Evolutionary conservation across 768 basidiomycete genomes (phyloP).

Genomic region (Rhodotorula babjevae): DNA sequence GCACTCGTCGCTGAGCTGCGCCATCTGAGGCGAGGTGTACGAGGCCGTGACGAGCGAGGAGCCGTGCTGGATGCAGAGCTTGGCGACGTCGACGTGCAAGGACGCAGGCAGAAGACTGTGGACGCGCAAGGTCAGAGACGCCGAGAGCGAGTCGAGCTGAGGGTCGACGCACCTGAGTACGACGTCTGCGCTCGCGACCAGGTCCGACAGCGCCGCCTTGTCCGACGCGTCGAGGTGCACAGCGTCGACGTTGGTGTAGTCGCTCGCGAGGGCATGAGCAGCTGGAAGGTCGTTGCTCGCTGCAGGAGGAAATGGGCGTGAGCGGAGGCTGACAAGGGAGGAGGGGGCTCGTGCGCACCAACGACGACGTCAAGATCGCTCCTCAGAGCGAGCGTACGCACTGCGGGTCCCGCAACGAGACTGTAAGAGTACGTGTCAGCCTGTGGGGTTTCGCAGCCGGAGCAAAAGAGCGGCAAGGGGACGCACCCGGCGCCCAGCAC

Average conservation of each 20-base stretch:
- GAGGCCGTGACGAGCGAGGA: slow-evolving; percentile 87
- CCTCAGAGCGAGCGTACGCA: slow-evolving; percentile 57
- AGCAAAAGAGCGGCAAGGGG: too few species aligned
- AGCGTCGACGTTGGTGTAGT: slow-evolving; percentile 56
- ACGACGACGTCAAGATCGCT: slow-evolving; percentile 65
- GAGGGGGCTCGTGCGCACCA: slow-evolving; percentile 55
- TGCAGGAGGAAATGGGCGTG: slow-evolving; percentile 45
- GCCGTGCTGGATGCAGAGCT: slow-evolving; percentile 62
- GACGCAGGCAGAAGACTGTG: slow-evolving; percentile 70
- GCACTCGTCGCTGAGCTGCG: slow-evolving; percentile 59
- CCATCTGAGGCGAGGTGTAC: slow-evolving; percentile 78
- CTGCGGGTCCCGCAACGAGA: slow-evolving; percentile 87
- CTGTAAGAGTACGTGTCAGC: neutral
- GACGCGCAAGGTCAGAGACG: slow-evolving; percentile 18
- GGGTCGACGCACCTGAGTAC: slow-evolving; percentile 64
- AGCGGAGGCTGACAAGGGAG: neutral
- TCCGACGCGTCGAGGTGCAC: slow-evolving; percentile 62
- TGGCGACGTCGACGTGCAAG: slow-evolving; percentile 67
- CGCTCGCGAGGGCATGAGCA: slow-evolving; percentile 51
- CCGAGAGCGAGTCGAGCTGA: too few species aligned
- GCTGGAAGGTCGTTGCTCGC: slow-evolving; percentile 69
- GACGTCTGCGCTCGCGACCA: slow-evolving; percentile 66
- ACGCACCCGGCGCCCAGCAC: slow-evolving; percentile 73
- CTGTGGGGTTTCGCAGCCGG: too few species aligned
- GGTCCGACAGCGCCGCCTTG: slow-evolving; percentile 50